These are phyloP conservation scores for Citrus trifoliata DNA, from an alignment of 345 rosid genomes.

Conservation along the genomic window DNA sequence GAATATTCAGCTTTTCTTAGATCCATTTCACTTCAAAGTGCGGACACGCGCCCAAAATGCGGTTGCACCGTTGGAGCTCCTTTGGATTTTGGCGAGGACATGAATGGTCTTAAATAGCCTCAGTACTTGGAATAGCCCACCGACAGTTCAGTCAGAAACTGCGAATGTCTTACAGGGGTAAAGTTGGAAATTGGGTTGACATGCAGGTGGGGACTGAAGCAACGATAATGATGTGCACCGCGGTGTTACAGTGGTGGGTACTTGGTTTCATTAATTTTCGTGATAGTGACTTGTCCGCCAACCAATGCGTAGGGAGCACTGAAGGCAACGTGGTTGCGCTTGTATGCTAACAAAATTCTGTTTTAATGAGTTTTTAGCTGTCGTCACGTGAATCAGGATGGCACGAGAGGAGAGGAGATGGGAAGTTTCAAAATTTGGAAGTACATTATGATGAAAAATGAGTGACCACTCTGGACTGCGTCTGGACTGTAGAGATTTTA, in stretches of 20 bases:
- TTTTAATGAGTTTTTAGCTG: neutral
- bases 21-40: neutral
- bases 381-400: slow-evolving; percentile 14
- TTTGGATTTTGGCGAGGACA: no score
- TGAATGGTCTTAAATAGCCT: slow-evolving; percentile 18
- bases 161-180: neutral
- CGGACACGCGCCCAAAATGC: slow-evolving; percentile 3
- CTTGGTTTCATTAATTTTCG: neutral
- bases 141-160: slow-evolving; percentile 20
- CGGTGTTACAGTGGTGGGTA: slow-evolving; percentile 1
- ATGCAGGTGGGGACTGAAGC: neutral
- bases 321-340: neutral
- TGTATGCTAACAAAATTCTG: neutral
- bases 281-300: neutral
- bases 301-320: neutral
- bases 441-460: no score
- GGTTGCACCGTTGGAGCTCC: neutral
- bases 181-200: slow-evolving; percentile 4
- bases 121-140: neutral
- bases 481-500: no score
- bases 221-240: neutral
- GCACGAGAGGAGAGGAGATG: neutral
- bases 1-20: no score
- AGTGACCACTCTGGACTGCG: neutral
- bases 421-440: slow-evolving; percentile 1